Evolutionary conservation across 2,329 filamentous ascomycete species (phyloP), one percentile per base, ranked within the genome.

Genomic region (Fusarium sp.): DNA sequence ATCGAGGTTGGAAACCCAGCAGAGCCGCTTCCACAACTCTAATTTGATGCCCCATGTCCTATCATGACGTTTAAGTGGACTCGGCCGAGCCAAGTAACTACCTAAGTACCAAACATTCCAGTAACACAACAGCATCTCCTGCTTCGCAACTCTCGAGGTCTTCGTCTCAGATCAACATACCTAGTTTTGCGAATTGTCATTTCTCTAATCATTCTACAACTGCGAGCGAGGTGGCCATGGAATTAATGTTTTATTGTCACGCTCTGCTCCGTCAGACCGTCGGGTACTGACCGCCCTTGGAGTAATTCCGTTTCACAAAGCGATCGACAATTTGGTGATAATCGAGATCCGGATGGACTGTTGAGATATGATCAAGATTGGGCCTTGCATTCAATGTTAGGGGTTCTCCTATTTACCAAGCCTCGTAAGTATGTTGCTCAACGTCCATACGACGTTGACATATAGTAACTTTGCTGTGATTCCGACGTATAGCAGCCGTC

Each of bases 11-110:
- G 47, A 44, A 50, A 47, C 28, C 53, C 48, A 60, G 66, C 62
- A 74, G 71, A 74, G 70, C 71, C 71, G 66, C 71, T 39, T 72
- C 62, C 30, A 60, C 63, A 62, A 74, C 55, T 48, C 41, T 58
- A 74, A 68, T 74, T 50, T 67, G 70, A 60, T 64, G 44, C 58
- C 58, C 58, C 63, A 57, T 71, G 56, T 72, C 64, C 56, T 26
- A 60, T 22, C 20, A 71, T 73, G 71, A 74, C 70, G 70, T 74
- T 47, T 54, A 50, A 66, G 70, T 71, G 57, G 55, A 60, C 62
- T 70, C 66, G 70, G 61, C 70, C 60, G 70, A 73, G 65, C 36
- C 45, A 60, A 64, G 47, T 41, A 41, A 11, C 41, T 42, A 42
- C 41, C 22, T 30, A 35, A 35, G 30, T 14, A 8, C 32, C 24